Percentiles rank a stretch among this genome's conserved stretches.
Evolutionary conservation across 106 monocot genomes (phyloP).

Genomic region (Allium fistulosum): DNA sequence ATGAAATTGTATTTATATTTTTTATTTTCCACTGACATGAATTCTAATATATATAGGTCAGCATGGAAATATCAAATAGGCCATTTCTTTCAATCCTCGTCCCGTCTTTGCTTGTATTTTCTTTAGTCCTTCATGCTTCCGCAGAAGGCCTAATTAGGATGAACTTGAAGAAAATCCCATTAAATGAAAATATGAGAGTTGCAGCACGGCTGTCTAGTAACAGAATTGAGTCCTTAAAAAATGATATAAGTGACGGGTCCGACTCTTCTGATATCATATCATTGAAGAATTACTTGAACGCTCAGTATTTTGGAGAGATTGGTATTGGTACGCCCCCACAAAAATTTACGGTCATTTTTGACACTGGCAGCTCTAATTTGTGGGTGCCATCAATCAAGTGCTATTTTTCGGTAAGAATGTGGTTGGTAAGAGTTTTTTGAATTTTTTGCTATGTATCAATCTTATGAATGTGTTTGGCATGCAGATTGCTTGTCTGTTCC

Average conservation of each 20-base stretch:
- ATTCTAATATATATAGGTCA: neutral
- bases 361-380: constrained; percentile 81
- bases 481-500: constrained; percentile 16
- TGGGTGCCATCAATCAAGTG: constrained; percentile 91
- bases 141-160: constrained; percentile 51
- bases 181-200: constrained; percentile 30
- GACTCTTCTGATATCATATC: constrained; percentile 23
- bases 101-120: constrained; percentile 20
- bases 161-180: constrained; percentile 57
- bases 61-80: neutral
- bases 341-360: constrained; percentile 84
- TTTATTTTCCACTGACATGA: neutral
- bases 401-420: constrained; percentile 53
- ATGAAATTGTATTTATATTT: too few species aligned
- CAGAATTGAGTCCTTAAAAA: constrained; percentile 2
- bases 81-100: neutral
- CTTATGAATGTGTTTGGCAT: neutral
- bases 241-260: neutral
- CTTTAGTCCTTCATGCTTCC: constrained; percentile 14
- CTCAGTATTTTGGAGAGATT: constrained; percentile 89
- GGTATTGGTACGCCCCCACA: constrained; percentile 74
- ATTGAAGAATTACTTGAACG: constrained; percentile 84
- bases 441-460: neutral
- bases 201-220: constrained; percentile 7
- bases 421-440: neutral